These are phyloP conservation scores for Exophiala dermatitidis DNA, from an alignment of 2,329 filamentous ascomycete genomes.

Conservation along the genomic window DNA sequence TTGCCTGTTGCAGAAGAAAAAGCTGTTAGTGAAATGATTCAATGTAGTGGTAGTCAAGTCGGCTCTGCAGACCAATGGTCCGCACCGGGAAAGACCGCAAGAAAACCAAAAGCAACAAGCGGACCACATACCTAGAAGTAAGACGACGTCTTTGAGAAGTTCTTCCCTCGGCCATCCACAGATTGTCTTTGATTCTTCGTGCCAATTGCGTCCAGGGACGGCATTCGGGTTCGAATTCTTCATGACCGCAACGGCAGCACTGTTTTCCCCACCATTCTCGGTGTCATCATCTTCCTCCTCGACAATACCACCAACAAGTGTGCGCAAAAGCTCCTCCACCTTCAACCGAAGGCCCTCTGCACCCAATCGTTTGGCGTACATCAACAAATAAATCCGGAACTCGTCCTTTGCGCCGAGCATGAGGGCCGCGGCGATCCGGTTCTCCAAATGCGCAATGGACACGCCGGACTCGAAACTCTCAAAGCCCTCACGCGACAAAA, in stretches of 20 bases:
- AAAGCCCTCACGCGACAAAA: slow-evolving; percentile 82
- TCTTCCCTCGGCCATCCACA: slow-evolving; percentile 89
- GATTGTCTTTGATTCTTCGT: slow-evolving; percentile 60
- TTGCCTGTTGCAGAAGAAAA: slow-evolving; percentile 55
- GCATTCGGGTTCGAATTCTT: slow-evolving; percentile 28
- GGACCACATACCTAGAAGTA: slow-evolving; percentile 68
- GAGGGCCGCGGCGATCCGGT: slow-evolving; percentile 81
- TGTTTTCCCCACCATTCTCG: slow-evolving; percentile 38
- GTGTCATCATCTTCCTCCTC: slow-evolving; percentile 31
- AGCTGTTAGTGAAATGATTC: too few relatives aligned
- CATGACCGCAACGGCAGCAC: slow-evolving; percentile 32
- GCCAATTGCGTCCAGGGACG: slow-evolving; percentile 54
- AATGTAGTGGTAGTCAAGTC: slow-evolving; percentile 2
- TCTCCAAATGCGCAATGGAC: slow-evolving; percentile 91
- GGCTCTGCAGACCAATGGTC: slow-evolving; percentile 8
- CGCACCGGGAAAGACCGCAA: neutral
- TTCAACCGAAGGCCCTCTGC: slow-evolving; percentile 81
- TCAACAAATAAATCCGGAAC: slow-evolving; percentile 89
- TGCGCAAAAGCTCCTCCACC: slow-evolving; percentile 84
- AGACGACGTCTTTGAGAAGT: slow-evolving; percentile 78
- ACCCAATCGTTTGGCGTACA: slow-evolving; percentile 94
- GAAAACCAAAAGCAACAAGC: neutral
- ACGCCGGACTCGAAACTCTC: slow-evolving; percentile 86
- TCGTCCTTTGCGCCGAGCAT: slow-evolving; percentile 82
- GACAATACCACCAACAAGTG: slow-evolving; percentile 65